phyloP scores from a whole-genome alignment of 352 stramenopile genomes.

The Pythium oligandrum region DNA sequence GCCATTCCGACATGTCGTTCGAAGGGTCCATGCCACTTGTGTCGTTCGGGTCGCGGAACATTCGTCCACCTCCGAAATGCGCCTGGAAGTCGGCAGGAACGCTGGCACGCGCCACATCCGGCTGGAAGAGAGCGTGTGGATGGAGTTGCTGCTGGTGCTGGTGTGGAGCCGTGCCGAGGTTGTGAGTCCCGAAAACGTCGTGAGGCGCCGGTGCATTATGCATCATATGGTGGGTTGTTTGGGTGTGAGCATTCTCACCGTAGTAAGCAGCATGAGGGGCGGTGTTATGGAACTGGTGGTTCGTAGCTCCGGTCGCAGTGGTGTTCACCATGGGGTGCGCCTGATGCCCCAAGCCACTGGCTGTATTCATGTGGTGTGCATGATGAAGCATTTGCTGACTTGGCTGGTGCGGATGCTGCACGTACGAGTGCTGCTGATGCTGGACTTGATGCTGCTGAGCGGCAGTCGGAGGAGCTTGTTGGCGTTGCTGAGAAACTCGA shows the following conservation, averaged over 20 bases:
- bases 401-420: constrained; percentile 13
- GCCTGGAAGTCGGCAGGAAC: constrained; percentile 36
- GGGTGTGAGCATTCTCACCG: too few species aligned
- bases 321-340: too few species aligned
- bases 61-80: constrained; percentile 26
- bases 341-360: too few species aligned
- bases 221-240: constrained; percentile 8
- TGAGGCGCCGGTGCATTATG: constrained; percentile 6
- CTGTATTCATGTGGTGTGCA: constrained; percentile 4
- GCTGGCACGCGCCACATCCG: constrained; percentile 9
- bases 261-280: too few species aligned
- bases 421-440: constrained; percentile 13
- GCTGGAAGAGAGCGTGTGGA: constrained; percentile 11
- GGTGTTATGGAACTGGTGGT: too few species aligned
- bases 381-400: constrained; percentile 19
- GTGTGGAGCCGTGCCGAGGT: constrained; percentile 7
- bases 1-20: constrained; percentile 60
- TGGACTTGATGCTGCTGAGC: constrained; percentile 14
- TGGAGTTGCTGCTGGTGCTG: constrained; percentile 26
- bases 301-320: too few species aligned
- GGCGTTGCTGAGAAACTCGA: too few species aligned
- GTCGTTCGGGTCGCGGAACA: constrained; percentile 41
- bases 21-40: constrained; percentile 36
- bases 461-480: not conserved
- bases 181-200: constrained; percentile 11